A percentile compares a stretch with the other conserved stretches of the same genome.
Conservation (phyloP, 164 flowering plant genomes). For the Magnolia sinica region DNA sequence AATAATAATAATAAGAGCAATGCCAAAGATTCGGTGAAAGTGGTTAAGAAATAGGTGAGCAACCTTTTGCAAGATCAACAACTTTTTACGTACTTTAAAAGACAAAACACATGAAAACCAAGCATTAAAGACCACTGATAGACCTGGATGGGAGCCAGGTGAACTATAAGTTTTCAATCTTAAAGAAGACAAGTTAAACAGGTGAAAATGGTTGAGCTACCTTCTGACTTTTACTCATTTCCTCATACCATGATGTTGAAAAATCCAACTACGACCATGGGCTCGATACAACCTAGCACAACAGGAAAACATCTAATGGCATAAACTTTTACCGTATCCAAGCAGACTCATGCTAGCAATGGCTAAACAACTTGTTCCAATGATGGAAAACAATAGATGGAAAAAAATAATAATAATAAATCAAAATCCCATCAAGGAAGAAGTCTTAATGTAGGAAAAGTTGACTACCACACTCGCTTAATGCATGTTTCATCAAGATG, state of each 20-base stretch:
- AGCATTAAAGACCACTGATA: background rate
- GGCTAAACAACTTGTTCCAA: background rate
- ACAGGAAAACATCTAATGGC: slow-evolving; percentile 11
- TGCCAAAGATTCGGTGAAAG: background rate
- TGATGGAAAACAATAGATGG: slow-evolving; percentile 1
- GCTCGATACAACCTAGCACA: slow-evolving; percentile 10
- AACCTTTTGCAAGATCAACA: background rate
- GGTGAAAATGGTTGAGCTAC: slow-evolving; percentile 4
- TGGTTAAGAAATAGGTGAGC: background rate
- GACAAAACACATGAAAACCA: background rate
- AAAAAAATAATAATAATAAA: background rate
- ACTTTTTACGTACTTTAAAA: background rate
- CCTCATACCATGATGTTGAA: slow-evolving; percentile 9
- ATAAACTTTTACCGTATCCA: background rate
- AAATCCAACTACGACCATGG: slow-evolving; percentile 1
- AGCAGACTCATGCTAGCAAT: background rate
- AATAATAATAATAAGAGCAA: background rate
- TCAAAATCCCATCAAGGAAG: slow-evolving; percentile 1
- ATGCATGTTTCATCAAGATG: background rate
- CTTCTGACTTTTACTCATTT: slow-evolving; percentile 8
- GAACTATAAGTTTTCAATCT: slow-evolving; percentile 4
- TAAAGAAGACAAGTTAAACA: background rate
- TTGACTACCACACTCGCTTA: background rate
- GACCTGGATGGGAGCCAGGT: background rate
- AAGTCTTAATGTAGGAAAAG: background rate